Evolutionary conservation across 1,139 yeast genomes (phyloP), one percentile per base, ranked within the genome.

Genomic region (Lodderomyces jiufengensis): DNA sequence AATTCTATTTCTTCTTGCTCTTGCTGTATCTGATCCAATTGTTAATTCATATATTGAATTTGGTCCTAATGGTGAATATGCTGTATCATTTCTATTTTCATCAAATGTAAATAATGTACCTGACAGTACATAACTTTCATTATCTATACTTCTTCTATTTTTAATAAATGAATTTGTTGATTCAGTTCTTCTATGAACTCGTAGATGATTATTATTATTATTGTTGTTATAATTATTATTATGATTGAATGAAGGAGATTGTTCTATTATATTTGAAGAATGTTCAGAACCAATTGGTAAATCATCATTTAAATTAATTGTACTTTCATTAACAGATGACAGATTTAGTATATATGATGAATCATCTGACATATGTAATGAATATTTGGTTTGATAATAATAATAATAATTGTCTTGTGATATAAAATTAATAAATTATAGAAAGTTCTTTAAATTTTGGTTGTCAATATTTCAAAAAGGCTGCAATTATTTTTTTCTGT

Each of bases 41-140:
- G 86, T 80, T 41, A 84, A 61, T 49, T 84, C 94, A 51, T 75
- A 84, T 31, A 87, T 80, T 7, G 95, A 81, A 52, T 84, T 85
- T 38, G 86, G 82, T 0, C 94, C 94, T 46, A 84, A 59, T 1
- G 90, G 87, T 9, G 84, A 77, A 34, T 73, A 60, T 3, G 46
- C 49, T 21, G 51, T 57, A 10, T 49, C 55, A 20, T 46, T 43
- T n/a, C 40, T 33, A 23, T 42, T 47, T 26, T 50, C 56, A 27
- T 50, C 55, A 23, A 8, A 6, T 30, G 56, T 62, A 47, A 58
- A 61, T 39, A 52, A 59, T 8, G 57, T 56, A 7, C 63, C 55
- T 1, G 63, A 53, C 61, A 55, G 63, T 31, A 58, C 54, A 28
- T 57, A 51, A 32, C 65, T 59, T 12, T 65, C 71, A 12, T 51